phyloP scores from a whole-genome alignment of 2,329 filamentous ascomycete species.

The Lachnellula subtilissima region DNA sequence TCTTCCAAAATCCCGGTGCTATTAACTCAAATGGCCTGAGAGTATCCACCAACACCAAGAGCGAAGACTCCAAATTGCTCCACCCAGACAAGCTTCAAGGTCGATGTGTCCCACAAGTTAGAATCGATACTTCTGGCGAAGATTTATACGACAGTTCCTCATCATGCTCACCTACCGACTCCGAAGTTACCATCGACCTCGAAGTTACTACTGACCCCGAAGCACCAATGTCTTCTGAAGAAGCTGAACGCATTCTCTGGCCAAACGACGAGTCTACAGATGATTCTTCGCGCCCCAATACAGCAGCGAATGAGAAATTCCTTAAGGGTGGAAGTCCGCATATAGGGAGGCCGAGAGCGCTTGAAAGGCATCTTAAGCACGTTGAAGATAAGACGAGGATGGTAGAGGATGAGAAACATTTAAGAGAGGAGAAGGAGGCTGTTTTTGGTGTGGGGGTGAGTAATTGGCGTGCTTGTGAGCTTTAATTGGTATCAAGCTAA shows the following conservation, averaged over 20 bases:
- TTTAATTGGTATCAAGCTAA: neutral
- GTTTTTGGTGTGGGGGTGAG: neutral
- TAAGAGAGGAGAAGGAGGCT: slow-evolving; percentile 27
- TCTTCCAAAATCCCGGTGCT: neutral
- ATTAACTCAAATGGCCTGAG: neutral
- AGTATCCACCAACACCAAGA: slow-evolving; percentile 2
- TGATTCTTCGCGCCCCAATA: too few relatives aligned
- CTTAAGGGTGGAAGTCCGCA: slow-evolving; percentile 13
- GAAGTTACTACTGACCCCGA: neutral
- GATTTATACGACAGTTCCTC: slow-evolving; percentile 20
- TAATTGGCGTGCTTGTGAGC: too few relatives aligned
- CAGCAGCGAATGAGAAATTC: neutral
- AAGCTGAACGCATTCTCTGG: slow-evolving; percentile 28
- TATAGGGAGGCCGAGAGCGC: neutral
- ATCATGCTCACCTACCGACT: slow-evolving; percentile 1
- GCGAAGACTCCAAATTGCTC: slow-evolving; percentile 17
- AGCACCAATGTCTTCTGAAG: slow-evolving; percentile 23
- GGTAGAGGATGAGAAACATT: slow-evolving; percentile 33
- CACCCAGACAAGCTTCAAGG: slow-evolving; percentile 1
- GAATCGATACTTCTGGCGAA: neutral
- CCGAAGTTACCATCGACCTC: neutral
- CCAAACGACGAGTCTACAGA: slow-evolving; percentile 5
- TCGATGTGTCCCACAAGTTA: neutral
- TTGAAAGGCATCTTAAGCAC: slow-evolving; percentile 13
- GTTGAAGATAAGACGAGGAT: slow-evolving; percentile 39